Evolutionary conservation across 1,284 basidiomycete genomes (phyloP).

Genomic region (Ustilago esculenta): DNA sequence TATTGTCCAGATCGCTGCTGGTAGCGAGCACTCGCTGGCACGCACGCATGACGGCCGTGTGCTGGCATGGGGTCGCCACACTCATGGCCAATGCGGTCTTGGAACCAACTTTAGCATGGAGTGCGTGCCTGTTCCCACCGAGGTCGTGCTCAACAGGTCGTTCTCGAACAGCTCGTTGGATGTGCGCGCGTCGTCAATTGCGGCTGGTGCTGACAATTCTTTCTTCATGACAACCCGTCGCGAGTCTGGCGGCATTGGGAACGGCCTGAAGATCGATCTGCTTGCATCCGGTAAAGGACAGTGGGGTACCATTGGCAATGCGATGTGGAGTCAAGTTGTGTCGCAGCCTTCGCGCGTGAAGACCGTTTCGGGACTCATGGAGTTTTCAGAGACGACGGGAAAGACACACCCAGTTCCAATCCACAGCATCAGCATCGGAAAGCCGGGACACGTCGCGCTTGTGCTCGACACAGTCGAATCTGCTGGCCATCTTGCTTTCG

Average conservation of each 20-base stretch:
- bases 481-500: conserved; percentile 66
- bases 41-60: conserved; percentile 76
- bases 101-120: conserved; percentile 77
- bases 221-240: conserved; percentile 54
- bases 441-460: conserved; percentile 72
- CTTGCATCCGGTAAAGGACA: conserved; percentile 84
- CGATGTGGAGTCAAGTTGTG: conserved; percentile 79
- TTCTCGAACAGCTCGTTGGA: conserved; percentile 71
- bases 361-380: conserved; percentile 81
- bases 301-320: conserved; percentile 86
- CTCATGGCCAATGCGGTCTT: conserved; percentile 79
- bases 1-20: conserved; percentile 78
- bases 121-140: conserved; percentile 83
- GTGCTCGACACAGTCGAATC: conserved; percentile 60
- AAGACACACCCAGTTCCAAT: conserved; percentile 75
- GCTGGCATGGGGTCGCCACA: conserved; percentile 69
- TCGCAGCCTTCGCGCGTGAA: conserved; percentile 79
- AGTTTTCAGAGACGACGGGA: conserved; percentile 42
- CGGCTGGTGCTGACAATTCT: conserved; percentile 60
- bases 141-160: conserved; percentile 78
- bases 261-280: conserved; percentile 71
- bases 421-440: conserved; percentile 76
- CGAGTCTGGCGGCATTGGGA: conserved; percentile 5
- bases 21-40: conserved; percentile 76
- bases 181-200: conserved; percentile 46